A percentile compares a stretch with the other conserved stretches of the same genome.
These are phyloP conservation scores for Didymella arachidicola DNA, from an alignment of 2,329 filamentous ascomycete species.

Conservation along the genomic window DNA sequence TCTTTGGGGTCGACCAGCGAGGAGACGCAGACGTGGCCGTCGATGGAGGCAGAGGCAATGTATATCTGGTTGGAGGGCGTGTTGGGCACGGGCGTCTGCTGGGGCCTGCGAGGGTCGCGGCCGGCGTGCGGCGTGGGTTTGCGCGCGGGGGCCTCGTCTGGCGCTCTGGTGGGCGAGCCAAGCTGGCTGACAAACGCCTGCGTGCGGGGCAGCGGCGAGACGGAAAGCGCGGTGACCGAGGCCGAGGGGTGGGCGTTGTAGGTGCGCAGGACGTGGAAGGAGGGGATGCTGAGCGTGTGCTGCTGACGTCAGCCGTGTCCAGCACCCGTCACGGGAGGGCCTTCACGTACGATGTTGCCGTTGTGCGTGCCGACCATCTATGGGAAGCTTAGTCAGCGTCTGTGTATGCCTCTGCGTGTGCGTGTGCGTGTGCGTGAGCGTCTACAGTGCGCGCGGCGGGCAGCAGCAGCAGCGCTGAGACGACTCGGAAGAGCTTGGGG, in stretches of 20 bases:
- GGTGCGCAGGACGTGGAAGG: constrained; percentile 79
- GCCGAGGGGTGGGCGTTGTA: constrained; percentile 89
- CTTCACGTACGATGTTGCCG: constrained; percentile 83
- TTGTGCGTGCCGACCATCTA: constrained; percentile 94
- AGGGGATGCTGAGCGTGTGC: constrained; percentile 86
- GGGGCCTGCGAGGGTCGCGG: constrained; percentile 59
- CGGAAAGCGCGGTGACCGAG: constrained; percentile 86
- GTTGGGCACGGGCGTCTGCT: constrained; percentile 69
- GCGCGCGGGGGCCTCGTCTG: constrained; percentile 53
- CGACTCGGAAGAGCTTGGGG: constrained; percentile 12
- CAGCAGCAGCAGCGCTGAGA: constrained; percentile 16
- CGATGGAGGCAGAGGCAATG: constrained; percentile 91
- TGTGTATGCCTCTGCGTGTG: too few relatives aligned
- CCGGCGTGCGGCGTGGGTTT: constrained; percentile 35
- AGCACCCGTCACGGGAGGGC: background rate
- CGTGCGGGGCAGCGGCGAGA: constrained; percentile 80
- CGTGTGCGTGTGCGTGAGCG: too few relatives aligned
- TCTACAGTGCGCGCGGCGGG: constrained; percentile 70
- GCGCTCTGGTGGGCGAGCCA: constrained; percentile 22
- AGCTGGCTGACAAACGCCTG: constrained; percentile 48
- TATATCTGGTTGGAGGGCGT: constrained; percentile 90
- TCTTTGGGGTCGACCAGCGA: constrained; percentile 88
- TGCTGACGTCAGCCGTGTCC: constrained; percentile 50
- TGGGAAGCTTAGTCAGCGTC: constrained; percentile 29
- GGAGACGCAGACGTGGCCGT: constrained; percentile 93